Percentiles rank a stretch among this genome's conserved stretches.
These are phyloP conservation scores for Cystobasidium onofrii DNA, from an alignment of 768 basidiomycete genomes.

Conservation along the genomic window DNA sequence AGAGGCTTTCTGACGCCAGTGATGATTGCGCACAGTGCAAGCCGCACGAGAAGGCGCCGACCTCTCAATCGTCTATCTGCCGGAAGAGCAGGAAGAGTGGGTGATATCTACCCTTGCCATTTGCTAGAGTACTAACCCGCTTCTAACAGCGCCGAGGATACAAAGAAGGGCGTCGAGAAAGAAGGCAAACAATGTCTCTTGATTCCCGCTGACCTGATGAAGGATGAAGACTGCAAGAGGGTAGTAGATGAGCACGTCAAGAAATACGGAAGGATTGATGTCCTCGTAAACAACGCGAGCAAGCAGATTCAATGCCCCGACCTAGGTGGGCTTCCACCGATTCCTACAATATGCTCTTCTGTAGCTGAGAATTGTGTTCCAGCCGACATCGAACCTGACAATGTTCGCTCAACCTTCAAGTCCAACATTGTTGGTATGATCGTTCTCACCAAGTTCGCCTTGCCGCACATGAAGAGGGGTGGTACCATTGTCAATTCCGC, in stretches of 20 bases:
- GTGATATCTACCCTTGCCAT: slow-evolving; percentile 10
- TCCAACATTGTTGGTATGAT: slow-evolving; percentile 59
- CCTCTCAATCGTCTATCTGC: slow-evolving; percentile 51
- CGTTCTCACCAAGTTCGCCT: slow-evolving; percentile 53
- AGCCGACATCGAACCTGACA: slow-evolving; percentile 48
- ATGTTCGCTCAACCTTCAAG: slow-evolving; percentile 55
- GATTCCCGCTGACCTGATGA: slow-evolving; percentile 49
- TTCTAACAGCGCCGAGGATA: slow-evolving; percentile 48
- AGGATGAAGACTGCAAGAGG: slow-evolving; percentile 48
- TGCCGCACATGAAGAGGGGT: slow-evolving; percentile 58
- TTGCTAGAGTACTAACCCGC: neutral
- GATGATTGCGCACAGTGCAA: slow-evolving; percentile 38
- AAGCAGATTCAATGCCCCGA: slow-evolving; percentile 28
- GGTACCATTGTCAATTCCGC: slow-evolving; percentile 58
- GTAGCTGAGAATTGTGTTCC: too few relatives aligned
- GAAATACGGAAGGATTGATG: slow-evolving; percentile 34
- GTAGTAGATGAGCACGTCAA: slow-evolving; percentile 52
- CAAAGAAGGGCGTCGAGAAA: slow-evolving; percentile 51
- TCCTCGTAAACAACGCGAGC: slow-evolving; percentile 29
- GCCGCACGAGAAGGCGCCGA: slow-evolving; percentile 50
- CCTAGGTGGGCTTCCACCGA: neutral
- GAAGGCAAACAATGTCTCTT: slow-evolving; percentile 46
- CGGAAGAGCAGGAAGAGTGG: slow-evolving; percentile 54
- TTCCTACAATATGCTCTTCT: too few relatives aligned
- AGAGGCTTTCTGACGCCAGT: slow-evolving; percentile 39